Conservation (phyloP, 345 rosid species). For the Populus euphratica region DNA sequence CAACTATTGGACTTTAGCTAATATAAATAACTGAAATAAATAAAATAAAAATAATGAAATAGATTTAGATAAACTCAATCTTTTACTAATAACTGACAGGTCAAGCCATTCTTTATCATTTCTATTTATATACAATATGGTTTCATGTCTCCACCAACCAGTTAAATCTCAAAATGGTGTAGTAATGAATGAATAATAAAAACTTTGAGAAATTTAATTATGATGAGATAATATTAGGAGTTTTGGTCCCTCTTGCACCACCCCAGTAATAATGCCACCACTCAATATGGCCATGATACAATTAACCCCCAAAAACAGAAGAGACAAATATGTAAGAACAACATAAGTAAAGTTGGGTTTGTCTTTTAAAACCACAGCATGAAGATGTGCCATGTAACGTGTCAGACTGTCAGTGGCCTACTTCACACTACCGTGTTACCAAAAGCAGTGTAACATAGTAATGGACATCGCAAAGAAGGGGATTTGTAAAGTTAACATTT, state of each 20-base stretch:
- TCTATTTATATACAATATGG: too few relatives aligned
- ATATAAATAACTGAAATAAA: too few relatives aligned
- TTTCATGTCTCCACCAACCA: too few relatives aligned
- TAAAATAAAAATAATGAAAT: too few relatives aligned
- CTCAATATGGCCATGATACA: neutral
- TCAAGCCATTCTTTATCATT: too few relatives aligned
- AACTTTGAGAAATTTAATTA: slow-evolving; percentile 8
- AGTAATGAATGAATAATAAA: slow-evolving; percentile 20
- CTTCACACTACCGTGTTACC: neutral
- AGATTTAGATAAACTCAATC: too few relatives aligned
- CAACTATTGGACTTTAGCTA: too few relatives aligned
- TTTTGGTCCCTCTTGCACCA: slow-evolving; percentile 14
- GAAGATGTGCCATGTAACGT: neutral
- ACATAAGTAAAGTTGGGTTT: neutral
- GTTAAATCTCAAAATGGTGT: slow-evolving; percentile 14
- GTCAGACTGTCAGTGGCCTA: neutral
- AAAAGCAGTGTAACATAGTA: neutral
- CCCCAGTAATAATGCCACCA: slow-evolving; percentile 11
- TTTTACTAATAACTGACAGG: too few relatives aligned
- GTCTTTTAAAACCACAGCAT: neutral
- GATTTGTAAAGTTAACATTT: slow-evolving; percentile 32
- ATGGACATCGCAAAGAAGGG: neutral
- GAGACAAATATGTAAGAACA: neutral
- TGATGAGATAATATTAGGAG: neutral
- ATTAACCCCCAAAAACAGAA: neutral